Evolutionary conservation across 2,329 filamentous ascomycete genomes (phyloP).

Genomic region (Hypoxylon sp.): DNA sequence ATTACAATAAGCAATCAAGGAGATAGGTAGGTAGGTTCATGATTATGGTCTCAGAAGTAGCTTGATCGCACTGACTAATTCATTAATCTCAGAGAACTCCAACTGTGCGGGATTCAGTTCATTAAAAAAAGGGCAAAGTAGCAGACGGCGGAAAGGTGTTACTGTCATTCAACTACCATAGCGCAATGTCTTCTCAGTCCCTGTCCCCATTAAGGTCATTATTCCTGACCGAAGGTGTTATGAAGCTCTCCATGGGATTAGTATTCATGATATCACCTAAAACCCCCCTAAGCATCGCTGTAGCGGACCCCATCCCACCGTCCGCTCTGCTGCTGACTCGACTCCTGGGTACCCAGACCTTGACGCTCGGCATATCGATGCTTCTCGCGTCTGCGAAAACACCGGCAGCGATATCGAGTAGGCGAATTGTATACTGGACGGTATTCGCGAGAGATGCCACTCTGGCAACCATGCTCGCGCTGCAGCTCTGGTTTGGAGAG

Average conservation of each 20-base stretch:
- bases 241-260: conserved; percentile 27
- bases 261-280: conserved; percentile 30
- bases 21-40: no score
- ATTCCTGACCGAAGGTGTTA: conserved; percentile 30
- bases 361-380: conserved; percentile 31
- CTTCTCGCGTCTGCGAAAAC: conserved; percentile 28
- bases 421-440: conserved; percentile 34
- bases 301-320: conserved; percentile 23
- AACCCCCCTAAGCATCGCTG: conserved; percentile 27
- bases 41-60: no score
- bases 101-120: no score
- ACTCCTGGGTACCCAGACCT: conserved; percentile 33
- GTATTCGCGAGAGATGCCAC: conserved; percentile 34
- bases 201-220: conserved; percentile 23
- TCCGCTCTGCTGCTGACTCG: conserved; percentile 28
- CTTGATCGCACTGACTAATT: no score
- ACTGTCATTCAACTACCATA: no score
- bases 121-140: no score
- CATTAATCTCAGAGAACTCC: no score
- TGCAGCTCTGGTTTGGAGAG: conserved; percentile 27
- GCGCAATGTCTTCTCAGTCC: conserved; percentile 20
- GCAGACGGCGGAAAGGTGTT: no score
- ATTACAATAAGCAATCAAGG: no score
- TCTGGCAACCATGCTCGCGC: conserved; percentile 20
- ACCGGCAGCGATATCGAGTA: conserved; percentile 19